Percentiles rank a stretch among this genome's conserved stretches.
Evolutionary conservation across 2,329 filamentous ascomycete species (phyloP).

Genomic region (Trichoderma semiorbis): DNA sequence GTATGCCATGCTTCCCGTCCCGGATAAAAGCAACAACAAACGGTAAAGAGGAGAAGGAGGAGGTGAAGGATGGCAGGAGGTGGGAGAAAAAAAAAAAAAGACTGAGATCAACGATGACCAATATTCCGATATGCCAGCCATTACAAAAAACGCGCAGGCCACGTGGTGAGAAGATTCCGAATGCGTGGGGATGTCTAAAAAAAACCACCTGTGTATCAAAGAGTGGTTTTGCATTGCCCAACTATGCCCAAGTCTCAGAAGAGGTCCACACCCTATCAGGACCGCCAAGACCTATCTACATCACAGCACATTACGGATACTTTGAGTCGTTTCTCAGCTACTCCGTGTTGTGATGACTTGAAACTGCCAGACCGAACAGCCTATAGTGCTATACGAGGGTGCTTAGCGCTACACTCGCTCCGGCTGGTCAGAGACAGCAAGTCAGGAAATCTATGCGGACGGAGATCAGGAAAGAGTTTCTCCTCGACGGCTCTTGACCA

Average conservation of each 20-base stretch:
- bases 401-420: not conserved
- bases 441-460: not conserved
- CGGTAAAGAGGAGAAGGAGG: not conserved
- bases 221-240: not conserved
- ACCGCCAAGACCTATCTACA: not conserved
- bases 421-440: not conserved
- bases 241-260: slow-evolving; percentile 3
- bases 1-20: not conserved
- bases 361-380: not conserved
- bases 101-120: slow-evolving; percentile 8
- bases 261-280: not conserved
- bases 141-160: slow-evolving; percentile 15
- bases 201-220: not conserved
- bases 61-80: not conserved
- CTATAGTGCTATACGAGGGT: slow-evolving; percentile 3
- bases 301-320: not conserved
- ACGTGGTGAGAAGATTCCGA: slow-evolving; percentile 17
- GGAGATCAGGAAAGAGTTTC: not conserved
- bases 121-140: slow-evolving; percentile 11
- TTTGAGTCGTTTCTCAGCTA: not conserved
- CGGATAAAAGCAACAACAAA: slow-evolving; percentile 4
- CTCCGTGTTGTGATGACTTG: not conserved
- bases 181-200: slow-evolving; percentile 6
- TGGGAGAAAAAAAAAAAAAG: too few species aligned
- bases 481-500: not conserved